These are phyloP conservation scores for Trifolium subterraneum DNA, from an alignment of 306 rosid genomes.

Conservation along the genomic window DNA sequence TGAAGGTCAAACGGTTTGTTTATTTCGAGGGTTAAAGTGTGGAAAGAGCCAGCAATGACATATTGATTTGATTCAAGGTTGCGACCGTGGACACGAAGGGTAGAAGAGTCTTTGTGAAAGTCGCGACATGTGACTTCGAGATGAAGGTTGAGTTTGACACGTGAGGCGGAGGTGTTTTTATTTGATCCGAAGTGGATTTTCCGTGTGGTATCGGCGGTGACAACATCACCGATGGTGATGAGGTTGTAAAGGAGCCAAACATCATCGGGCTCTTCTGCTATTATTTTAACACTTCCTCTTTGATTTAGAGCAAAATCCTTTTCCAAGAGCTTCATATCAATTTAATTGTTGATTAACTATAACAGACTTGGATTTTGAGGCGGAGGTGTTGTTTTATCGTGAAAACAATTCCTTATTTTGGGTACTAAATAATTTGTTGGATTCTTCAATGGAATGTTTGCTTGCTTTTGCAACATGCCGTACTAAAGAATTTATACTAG, in stretches of 20 bases:
- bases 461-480: background rate
- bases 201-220: slow-evolving; percentile 49
- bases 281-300: slow-evolving; percentile 41
- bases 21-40: slow-evolving; percentile 43
- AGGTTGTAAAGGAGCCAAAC: slow-evolving; percentile 50
- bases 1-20: slow-evolving; percentile 39
- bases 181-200: slow-evolving; percentile 43
- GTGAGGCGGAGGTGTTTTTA: slow-evolving; percentile 40
- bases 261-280: slow-evolving; percentile 49
- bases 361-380: background rate
- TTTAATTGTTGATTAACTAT: background rate
- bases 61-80: slow-evolving; percentile 30
- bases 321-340: slow-evolving; percentile 42
- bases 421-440: slow-evolving; percentile 6
- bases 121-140: slow-evolving; percentile 45
- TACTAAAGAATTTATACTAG: no score
- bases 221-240: slow-evolving; percentile 45
- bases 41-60: slow-evolving; percentile 41
- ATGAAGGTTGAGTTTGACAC: slow-evolving; percentile 42
- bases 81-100: slow-evolving; percentile 47
- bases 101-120: slow-evolving; percentile 46
- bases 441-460: background rate
- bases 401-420: slow-evolving; percentile 39
- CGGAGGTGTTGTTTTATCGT: background rate
- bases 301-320: slow-evolving; percentile 41